Conservation (phyloP, 2,329 filamentous ascomycete species). For the Colletotrichum orchidophilum region DNA sequence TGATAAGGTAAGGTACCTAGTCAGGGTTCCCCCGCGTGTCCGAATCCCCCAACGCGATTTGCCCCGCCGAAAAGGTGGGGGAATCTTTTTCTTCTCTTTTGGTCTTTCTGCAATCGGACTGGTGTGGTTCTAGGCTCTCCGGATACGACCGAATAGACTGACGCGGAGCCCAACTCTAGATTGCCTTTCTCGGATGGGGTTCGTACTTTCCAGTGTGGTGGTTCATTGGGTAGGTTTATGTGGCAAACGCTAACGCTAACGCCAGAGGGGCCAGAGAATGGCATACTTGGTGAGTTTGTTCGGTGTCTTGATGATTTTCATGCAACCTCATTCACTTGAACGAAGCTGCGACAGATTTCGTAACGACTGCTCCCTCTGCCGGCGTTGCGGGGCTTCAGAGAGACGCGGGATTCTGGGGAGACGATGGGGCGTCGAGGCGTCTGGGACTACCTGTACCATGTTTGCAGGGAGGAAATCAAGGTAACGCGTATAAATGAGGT, state of each 20-base stretch:
- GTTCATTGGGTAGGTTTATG: neutral
- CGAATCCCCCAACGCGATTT: constrained; percentile 10
- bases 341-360: neutral
- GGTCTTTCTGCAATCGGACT: neutral
- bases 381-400: neutral
- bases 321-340: neutral
- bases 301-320: neutral
- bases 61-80: constrained; percentile 29
- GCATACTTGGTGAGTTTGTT: neutral
- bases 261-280: neutral
- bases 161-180: neutral
- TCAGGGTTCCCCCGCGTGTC: constrained; percentile 22
- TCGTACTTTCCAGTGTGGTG: neutral
- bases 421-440: neutral
- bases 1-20: too few species aligned
- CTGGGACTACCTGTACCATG: neutral
- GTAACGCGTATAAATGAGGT: too few species aligned
- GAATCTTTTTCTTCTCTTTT: neutral
- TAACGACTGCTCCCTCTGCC: neutral
- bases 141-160: neutral
- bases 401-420: neutral
- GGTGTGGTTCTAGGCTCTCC: neutral
- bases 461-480: neutral
- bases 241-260: neutral
- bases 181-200: too few species aligned